A percentile compares a stretch with the other conserved stretches of the same genome.
phyloP scores from a whole-genome alignment of 1,139 yeast species.

The Scheffersomyces lignicola region DNA sequence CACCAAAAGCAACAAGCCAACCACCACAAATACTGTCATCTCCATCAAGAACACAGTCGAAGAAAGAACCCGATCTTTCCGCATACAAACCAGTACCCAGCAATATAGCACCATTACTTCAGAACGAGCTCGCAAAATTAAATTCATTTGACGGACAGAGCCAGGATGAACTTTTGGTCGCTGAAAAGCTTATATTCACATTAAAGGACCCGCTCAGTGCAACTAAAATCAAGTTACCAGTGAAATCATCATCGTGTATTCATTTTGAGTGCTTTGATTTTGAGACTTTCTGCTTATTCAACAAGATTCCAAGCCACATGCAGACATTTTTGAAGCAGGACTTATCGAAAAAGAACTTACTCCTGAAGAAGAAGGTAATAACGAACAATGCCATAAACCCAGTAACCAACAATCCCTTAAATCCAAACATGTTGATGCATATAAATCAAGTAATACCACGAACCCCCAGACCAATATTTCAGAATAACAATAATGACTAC shows the following conservation, averaged over 20 bases:
- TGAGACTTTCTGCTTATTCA: constrained; percentile 42
- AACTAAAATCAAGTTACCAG: constrained; percentile 40
- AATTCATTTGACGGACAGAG: constrained; percentile 16
- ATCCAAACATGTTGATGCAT: neutral
- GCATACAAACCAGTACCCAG: constrained; percentile 27
- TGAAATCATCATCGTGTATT: constrained; percentile 35
- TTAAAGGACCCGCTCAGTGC: constrained; percentile 36
- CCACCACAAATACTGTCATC: neutral
- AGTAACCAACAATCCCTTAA: neutral
- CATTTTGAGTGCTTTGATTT: constrained; percentile 52
- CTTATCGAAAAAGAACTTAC: neutral
- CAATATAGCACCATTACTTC: constrained; percentile 22
- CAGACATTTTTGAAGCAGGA: neutral
- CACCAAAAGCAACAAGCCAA: neutral
- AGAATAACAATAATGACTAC: constrained; percentile 7
- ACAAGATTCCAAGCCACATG: constrained; percentile 27
- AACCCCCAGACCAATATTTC: neutral
- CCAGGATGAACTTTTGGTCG: constrained; percentile 21
- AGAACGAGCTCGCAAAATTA: constrained; percentile 21
- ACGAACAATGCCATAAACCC: neutral
- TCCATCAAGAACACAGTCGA: neutral
- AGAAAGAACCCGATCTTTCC: neutral
- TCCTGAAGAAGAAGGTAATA: neutral
- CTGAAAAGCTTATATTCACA: constrained; percentile 30
- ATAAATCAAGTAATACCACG: neutral